A percentile compares a stretch with the other conserved stretches of the same genome.
Conservation (phyloP, 2,329 filamentous ascomycete genomes). For the Cucurbitaria berberidis region DNA sequence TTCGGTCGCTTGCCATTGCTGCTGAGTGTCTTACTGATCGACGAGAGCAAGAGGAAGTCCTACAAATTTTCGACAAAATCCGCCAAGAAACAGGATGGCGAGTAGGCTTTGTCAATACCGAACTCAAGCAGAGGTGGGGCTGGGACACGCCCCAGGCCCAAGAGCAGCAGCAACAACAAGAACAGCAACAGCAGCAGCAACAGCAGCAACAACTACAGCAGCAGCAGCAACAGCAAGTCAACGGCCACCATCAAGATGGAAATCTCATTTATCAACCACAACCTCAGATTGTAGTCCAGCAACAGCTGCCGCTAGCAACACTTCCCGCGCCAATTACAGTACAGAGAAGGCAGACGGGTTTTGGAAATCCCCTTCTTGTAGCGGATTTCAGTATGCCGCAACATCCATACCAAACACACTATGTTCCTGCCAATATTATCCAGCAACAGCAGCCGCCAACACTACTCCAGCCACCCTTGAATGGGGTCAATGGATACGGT, state of each 20-base stretch:
- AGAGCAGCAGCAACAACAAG: slow-evolving; percentile 45
- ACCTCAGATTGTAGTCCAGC: slow-evolving; percentile 22
- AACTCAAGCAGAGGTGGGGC: slow-evolving; percentile 78
- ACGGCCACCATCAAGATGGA: slow-evolving; percentile 21
- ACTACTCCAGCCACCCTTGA: slow-evolving; percentile 27
- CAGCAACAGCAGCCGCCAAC: slow-evolving; percentile 33
- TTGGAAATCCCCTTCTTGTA: slow-evolving; percentile 72
- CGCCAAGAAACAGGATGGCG: slow-evolving; percentile 79
- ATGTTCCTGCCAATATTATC: slow-evolving; percentile 71
- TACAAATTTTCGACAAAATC: slow-evolving; percentile 77
- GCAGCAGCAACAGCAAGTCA: slow-evolving; percentile 20
- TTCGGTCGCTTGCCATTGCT: slow-evolving; percentile 79
- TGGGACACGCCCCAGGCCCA: slow-evolving; percentile 60
- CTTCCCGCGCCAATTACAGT: slow-evolving; percentile 19
- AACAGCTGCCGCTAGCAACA: slow-evolving; percentile 26
- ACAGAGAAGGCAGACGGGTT: slow-evolving; percentile 54
- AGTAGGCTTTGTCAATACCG: slow-evolving; percentile 72
- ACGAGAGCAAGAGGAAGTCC: slow-evolving; percentile 79
- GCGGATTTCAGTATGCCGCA: slow-evolving; percentile 80
- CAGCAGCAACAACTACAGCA: slow-evolving; percentile 14
- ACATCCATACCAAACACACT: slow-evolving; percentile 82
- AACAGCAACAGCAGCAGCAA: slow-evolving; percentile 32
- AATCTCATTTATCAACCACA: slow-evolving; percentile 20
- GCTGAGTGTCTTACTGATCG: slow-evolving; percentile 72
- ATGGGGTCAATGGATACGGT: slow-evolving; percentile 26